Evolutionary conservation across 139 green algal genomes (phyloP).

Genomic region (Mesotaenium endlicherianum): DNA sequence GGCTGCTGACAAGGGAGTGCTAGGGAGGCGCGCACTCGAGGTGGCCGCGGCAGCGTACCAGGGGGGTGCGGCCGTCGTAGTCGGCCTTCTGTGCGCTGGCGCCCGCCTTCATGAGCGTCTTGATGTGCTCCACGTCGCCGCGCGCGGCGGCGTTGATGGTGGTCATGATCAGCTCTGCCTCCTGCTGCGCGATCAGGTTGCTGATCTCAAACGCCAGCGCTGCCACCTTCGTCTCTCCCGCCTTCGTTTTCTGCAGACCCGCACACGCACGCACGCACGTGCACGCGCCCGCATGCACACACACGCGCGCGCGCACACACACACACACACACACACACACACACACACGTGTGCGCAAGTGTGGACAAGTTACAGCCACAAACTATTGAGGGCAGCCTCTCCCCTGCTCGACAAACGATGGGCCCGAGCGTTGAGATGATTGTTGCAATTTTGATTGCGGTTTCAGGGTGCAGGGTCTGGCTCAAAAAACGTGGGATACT

Average conservation of each 20-base stretch:
- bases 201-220: not conserved
- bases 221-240: not conserved
- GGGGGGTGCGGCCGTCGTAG: constrained; percentile 29
- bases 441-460: too few relatives aligned
- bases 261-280: not conserved
- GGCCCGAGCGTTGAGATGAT: too few relatives aligned
- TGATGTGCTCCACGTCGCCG: constrained; percentile 15
- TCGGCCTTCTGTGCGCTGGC: constrained; percentile 1
- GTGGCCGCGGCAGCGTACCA: constrained; percentile 7
- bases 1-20: too few relatives aligned
- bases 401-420: too few relatives aligned
- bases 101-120: constrained; percentile 19
- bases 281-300: too few relatives aligned
- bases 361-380: too few relatives aligned
- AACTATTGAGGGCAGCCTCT: too few relatives aligned
- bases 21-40: too few relatives aligned
- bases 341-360: too few relatives aligned
- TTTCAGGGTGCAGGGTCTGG: too few relatives aligned
- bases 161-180: constrained; percentile 21
- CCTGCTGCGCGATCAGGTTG: constrained; percentile 18
- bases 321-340: not conserved
- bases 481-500: too few relatives aligned
- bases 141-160: constrained; percentile 24
- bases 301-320: too few relatives aligned
- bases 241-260: constrained; percentile 21